A percentile compares a stretch with the other conserved stretches of the same genome.
Evolutionary conservation across 1,139 yeast species (phyloP).

Genomic region (Debaryomycetaceae sp.): DNA sequence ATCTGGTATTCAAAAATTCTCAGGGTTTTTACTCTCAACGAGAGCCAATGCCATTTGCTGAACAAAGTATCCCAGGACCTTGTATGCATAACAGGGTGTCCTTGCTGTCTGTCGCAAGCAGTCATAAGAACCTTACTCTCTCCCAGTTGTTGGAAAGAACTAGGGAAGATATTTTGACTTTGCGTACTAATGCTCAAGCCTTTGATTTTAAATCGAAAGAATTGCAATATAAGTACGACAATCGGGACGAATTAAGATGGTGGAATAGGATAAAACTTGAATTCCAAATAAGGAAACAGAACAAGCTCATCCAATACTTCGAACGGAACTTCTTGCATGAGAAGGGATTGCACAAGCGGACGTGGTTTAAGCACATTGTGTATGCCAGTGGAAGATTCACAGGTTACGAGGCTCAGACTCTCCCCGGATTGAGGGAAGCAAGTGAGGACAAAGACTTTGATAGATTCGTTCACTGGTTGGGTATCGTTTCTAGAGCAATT

Average conservation of each 20-base stretch:
- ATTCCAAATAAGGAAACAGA: slow-evolving; percentile 33
- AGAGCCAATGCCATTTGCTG: slow-evolving; percentile 21
- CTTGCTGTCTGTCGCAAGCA: slow-evolving; percentile 8
- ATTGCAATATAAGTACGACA: slow-evolving; percentile 35
- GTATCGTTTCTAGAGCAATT: slow-evolving; percentile 39
- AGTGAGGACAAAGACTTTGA: slow-evolving; percentile 62
- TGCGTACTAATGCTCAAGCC: slow-evolving; percentile 22
- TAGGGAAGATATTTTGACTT: slow-evolving; percentile 20
- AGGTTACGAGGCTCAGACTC: slow-evolving; percentile 80
- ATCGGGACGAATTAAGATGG: slow-evolving; percentile 28
- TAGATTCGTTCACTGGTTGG: slow-evolving; percentile 56
- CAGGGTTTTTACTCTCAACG: slow-evolving; percentile 19
- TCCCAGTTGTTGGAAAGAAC: slow-evolving; percentile 26
- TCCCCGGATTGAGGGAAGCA: slow-evolving; percentile 80
- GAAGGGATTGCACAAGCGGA: slow-evolving; percentile 61
- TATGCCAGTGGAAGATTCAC: slow-evolving; percentile 83
- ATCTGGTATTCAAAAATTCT: slow-evolving; percentile 17
- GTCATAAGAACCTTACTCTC: slow-evolving; percentile 23
- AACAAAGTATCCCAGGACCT: slow-evolving; percentile 14
- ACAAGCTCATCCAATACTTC: slow-evolving; percentile 46
- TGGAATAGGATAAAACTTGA: slow-evolving; percentile 43
- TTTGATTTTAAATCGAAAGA: slow-evolving; percentile 37
- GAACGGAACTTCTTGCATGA: slow-evolving; percentile 67
- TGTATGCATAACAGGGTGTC: slow-evolving; percentile 17
- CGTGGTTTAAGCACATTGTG: slow-evolving; percentile 86